A percentile compares a stretch with the other conserved stretches of the same genome.
phyloP scores from a whole-genome alignment of 2,329 filamentous ascomycete genomes.

The Pseudocercospora crystallina region DNA sequence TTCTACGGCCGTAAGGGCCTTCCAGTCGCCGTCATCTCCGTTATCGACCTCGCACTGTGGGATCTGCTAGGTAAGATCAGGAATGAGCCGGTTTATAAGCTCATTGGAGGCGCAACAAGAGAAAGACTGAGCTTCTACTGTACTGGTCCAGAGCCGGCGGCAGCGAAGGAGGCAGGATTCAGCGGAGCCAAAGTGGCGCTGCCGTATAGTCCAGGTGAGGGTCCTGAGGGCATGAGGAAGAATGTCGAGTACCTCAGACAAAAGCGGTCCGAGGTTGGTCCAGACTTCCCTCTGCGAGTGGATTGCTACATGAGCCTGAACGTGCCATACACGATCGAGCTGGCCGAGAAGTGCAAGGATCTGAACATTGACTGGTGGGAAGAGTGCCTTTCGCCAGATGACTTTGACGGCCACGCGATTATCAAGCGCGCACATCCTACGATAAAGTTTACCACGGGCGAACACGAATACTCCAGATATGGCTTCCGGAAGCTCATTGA shows the following conservation, averaged over 20 bases:
- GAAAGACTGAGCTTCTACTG: slow-evolving; percentile 89
- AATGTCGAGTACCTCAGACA: slow-evolving; percentile 86
- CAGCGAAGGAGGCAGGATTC: slow-evolving; percentile 84
- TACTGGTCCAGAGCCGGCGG: slow-evolving; percentile 79
- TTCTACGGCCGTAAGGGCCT: slow-evolving; percentile 95
- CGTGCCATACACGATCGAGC: slow-evolving; percentile 87
- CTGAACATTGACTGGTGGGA: slow-evolving; percentile 97
- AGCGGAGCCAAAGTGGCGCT: slow-evolving; percentile 87
- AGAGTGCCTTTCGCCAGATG: slow-evolving; percentile 86
- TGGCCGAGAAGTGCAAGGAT: slow-evolving; percentile 78
- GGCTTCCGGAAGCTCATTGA: slow-evolving; percentile 94
- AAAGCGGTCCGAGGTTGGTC: slow-evolving; percentile 80
- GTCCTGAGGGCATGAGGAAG: slow-evolving; percentile 75
- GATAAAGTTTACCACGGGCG: slow-evolving; percentile 91
- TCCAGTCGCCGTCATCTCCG: slow-evolving; percentile 85
- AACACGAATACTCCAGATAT: slow-evolving; percentile 93
- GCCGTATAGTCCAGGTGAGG: slow-evolving; percentile 86
- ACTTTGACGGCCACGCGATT: slow-evolving; percentile 84
- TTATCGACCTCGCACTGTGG: slow-evolving; percentile 91
- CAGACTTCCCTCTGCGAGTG: slow-evolving; percentile 89
- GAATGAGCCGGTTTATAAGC: slow-evolving; percentile 89
- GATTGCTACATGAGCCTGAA: slow-evolving; percentile 98
- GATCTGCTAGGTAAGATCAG: slow-evolving; percentile 88
- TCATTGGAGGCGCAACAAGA: slow-evolving; percentile 87
- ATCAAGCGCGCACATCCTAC: slow-evolving; percentile 89